Evolutionary conservation across 1,284 basidiomycete species (phyloP), one percentile per base, ranked within the genome.

Genomic region (Tylopilus sp.): DNA sequence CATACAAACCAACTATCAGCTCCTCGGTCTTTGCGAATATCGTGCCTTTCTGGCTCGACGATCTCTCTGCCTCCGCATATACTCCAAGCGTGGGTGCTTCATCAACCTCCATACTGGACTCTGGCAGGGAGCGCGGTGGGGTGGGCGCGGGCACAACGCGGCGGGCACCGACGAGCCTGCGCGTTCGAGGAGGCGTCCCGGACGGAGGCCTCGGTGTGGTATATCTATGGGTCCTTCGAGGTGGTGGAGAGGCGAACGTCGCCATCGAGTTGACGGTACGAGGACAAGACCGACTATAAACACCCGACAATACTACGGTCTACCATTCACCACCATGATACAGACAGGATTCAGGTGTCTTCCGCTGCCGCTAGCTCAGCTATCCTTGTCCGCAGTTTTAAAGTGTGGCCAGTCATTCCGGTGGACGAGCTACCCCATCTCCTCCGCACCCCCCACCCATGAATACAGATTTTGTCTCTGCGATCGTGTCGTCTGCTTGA

Each of bases 381-480:
- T 91, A 23, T 86, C 81, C 28, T 73, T 91, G 35, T 70, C 81
- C 46, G 81, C 82, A 2, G 88, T 90, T 9, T 71, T 92, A 9
- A 84, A 81, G 64, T 90, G 85, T 52, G 88, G 88, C 2, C 88
- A 92, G 60, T 88, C 86, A 3, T 91, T 91, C 64, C 82, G 89
- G 28, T 91, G 89, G 89, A 73, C 73, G 21, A 71, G 71, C n/a
- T 68, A 77, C 49, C 73, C 59, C 19, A 35, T 52, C 19, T 25
- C 61, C n/a, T 55, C 55, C 31, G 44, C 55, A 9, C 47, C 41
- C 1, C 30, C 25, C 12, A 65, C 73, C 13, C 71, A 80, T 29
- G 89, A 91, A 67, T 90, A 89, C 59, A 77, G 86, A 12, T 71
- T 89, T 31, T 89, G 87, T 65, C 71, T 92, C 28, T 75, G 74